Conservation (phyloP, 768 basidiomycete genomes). For the Rhizopogon rudus region DNA sequence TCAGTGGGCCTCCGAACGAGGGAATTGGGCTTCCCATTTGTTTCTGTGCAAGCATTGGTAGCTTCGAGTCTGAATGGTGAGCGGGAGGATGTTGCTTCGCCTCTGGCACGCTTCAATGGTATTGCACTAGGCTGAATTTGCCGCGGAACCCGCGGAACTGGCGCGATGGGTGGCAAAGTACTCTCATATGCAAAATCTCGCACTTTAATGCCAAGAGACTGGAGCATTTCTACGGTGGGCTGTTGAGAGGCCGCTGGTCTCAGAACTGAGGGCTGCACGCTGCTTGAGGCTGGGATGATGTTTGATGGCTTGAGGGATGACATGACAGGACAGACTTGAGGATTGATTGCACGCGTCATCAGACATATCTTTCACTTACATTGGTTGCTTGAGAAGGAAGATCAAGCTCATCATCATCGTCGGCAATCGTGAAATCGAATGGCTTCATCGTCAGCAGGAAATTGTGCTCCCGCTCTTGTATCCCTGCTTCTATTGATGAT, state of each 20-base stretch:
- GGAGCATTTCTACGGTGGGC: constrained; percentile 28
- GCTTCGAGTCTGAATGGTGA: constrained; percentile 10
- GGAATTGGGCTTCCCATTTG: constrained; percentile 18
- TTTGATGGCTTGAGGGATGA: constrained; percentile 16
- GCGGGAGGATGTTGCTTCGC: constrained; percentile 13
- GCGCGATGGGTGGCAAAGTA: constrained; percentile 54
- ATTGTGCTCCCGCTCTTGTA: constrained; percentile 1
- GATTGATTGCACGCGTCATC: constrained; percentile 20
- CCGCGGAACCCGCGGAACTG: constrained; percentile 41
- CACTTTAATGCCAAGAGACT: constrained; percentile 35
- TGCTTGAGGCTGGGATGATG: constrained; percentile 12
- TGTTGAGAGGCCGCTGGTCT: constrained; percentile 21
- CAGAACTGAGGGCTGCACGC: neutral
- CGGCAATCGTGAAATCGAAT: constrained; percentile 1
- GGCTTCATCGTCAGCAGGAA: neutral
- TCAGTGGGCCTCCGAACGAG: constrained; percentile 31
- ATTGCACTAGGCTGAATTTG: constrained; percentile 43
- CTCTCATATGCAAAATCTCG: constrained; percentile 68
- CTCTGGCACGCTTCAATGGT: constrained; percentile 33
- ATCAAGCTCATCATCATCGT: constrained; percentile 15
- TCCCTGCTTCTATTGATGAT: constrained; percentile 2
- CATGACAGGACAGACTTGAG: constrained; percentile 28
- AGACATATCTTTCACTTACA: constrained; percentile 33
- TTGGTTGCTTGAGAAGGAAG: constrained; percentile 20
- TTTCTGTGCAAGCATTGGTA: neutral